phyloP scores from a whole-genome alignment of 495 filamentous ascomycete species.

The Chaetomidium leptoderma region DNA sequence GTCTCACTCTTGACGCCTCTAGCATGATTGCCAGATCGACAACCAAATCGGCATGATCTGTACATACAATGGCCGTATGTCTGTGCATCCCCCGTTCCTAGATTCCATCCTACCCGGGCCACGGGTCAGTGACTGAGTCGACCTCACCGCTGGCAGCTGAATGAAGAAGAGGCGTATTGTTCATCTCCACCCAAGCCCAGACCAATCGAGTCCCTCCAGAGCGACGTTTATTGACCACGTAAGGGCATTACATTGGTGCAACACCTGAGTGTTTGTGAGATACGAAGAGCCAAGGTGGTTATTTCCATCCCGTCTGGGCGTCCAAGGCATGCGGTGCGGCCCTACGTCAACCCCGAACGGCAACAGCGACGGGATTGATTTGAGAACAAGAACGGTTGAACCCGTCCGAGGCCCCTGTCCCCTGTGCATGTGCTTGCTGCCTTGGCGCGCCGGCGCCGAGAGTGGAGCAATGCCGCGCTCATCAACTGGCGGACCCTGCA shows the following conservation, averaged over 20 bases:
- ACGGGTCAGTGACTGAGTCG: background rate
- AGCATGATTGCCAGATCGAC: slow-evolving; percentile 2
- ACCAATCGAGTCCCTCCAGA: background rate
- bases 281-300: background rate
- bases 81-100: background rate
- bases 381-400: no score
- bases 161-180: no score
- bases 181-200: no score
- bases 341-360: no score
- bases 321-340: no score
- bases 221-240: background rate
- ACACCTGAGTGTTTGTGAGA: background rate
- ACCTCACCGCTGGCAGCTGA: no score
- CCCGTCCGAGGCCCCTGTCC: no score
- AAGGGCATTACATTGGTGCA: slow-evolving; percentile 7
- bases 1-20: background rate
- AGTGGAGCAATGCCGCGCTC: background rate
- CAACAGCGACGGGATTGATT: no score
- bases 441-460: no score
- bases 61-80: no score
- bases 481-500: background rate
- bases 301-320: background rate
- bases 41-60: no score
- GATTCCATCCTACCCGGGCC: background rate
- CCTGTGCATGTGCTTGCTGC: no score